Base-by-base conservation (phyloP, 352 stramenopile genomes). In the Phytophthora fragariae region DNA sequence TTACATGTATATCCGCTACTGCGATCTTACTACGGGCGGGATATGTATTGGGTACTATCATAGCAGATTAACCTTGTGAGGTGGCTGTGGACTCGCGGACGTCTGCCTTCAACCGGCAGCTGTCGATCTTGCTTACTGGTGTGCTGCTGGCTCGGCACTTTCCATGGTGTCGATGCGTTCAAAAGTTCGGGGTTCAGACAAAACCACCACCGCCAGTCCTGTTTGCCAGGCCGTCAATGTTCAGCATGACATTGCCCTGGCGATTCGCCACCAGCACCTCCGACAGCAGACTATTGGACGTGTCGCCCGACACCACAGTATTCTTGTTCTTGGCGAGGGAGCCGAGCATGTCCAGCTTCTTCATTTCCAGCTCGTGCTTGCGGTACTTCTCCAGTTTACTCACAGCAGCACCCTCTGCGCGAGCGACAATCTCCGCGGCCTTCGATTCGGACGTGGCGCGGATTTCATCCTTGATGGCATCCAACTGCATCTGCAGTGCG, bases 201-300 rank as follows among this genome's bases (percentile, higher is more conserved):
- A 70, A 66, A 17, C 57, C 66, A 4, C 61, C 67, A n/a, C 50
- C 68, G 39, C 67, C 54, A 12, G 62, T 17, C 37, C 67, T 79
- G 33, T 19, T 75, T 67, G 68, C 72, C 19, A 79, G 19, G 7
- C 68, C 57, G 31, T 79, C 72, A 44, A 88, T 65, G 39, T 83
- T 88, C 10, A 88, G 59, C 57, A 85, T 69, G 12, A 88, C 58
- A 17, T 84, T 85, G 55, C 63, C 63, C 57, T 88, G 79, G 65
- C 79, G 73, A 65, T 84, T 83, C 41, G 69, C 81, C 27, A 85
- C 73, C 50, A 88, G 59, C 62, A 88, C 58, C 44, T 88, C 76
- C 5, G 81, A 80, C 41, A 88, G 49, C n/a, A 88, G 31, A 59
- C 80, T 88, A 55, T 86, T 84, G 27, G 76, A 85, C n/a, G 68